Evolutionary conservation across 2,329 filamentous ascomycete genomes (phyloP).

Genomic region (Alternaria sp.): DNA sequence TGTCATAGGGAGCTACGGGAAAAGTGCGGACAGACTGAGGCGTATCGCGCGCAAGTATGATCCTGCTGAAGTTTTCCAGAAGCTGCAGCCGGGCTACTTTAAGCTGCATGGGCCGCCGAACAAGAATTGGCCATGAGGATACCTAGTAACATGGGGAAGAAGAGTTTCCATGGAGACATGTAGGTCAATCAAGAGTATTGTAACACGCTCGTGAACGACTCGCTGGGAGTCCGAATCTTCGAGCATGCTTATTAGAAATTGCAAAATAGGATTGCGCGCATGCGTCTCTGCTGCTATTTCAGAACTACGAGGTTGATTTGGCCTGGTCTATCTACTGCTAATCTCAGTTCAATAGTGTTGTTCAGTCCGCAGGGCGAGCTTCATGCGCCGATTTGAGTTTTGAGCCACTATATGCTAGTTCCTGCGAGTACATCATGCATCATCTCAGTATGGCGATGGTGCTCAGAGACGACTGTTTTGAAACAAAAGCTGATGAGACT

Average conservation of each 20-base stretch:
- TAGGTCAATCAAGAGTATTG: too few relatives aligned
- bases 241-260: too few relatives aligned
- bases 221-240: not conserved
- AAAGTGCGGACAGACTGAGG: slow-evolving; percentile 26
- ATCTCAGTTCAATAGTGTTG: too few relatives aligned
- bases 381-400: not conserved
- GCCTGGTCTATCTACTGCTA: not conserved
- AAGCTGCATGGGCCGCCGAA: slow-evolving; percentile 15
- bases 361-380: not conserved
- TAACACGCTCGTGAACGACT: not conserved
- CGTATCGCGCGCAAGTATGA: slow-evolving; percentile 20
- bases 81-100: slow-evolving; percentile 20
- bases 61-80: slow-evolving; percentile 20
- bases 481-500: not conserved
- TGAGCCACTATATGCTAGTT: not conserved
- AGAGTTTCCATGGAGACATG: not conserved
- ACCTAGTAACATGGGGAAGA: fast-evolving
- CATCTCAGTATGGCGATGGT: fast-evolving
- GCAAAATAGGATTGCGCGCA: too few relatives aligned
- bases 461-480: fast-evolving
- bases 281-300: not conserved
- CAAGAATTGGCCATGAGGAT: slow-evolving; percentile 2
- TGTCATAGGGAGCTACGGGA: slow-evolving; percentile 54
- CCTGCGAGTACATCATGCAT: not conserved
- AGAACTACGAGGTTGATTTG: not conserved